A percentile compares a stretch with the other conserved stretches of the same genome.
Conservation (phyloP, 2,329 filamentous ascomycete genomes). For the Cladosporium sp. region DNA sequence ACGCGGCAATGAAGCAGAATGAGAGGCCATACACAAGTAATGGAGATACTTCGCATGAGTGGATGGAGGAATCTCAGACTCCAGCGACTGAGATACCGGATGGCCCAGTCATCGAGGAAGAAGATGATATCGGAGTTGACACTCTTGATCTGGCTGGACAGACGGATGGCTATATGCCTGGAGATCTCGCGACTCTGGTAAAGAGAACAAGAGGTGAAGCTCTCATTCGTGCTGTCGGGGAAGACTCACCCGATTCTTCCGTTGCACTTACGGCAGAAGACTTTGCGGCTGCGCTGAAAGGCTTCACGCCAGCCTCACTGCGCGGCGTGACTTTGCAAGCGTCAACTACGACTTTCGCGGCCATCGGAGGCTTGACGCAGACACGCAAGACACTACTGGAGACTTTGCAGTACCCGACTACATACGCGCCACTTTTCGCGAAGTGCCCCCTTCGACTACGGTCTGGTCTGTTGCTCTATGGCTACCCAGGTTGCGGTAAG, state of each 20-base stretch:
- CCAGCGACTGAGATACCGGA: slow-evolving; percentile 38
- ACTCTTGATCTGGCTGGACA: slow-evolving; percentile 89
- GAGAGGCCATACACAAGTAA: slow-evolving; percentile 13
- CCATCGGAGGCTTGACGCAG: slow-evolving; percentile 81
- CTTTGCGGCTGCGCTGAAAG: slow-evolving; percentile 79
- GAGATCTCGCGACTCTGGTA: slow-evolving; percentile 81
- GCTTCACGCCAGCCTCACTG: slow-evolving; percentile 91
- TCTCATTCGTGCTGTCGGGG: slow-evolving; percentile 71
- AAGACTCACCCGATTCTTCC: slow-evolving; percentile 39
- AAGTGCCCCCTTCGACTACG: slow-evolving; percentile 92
- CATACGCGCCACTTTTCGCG: slow-evolving; percentile 95
- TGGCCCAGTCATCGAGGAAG: slow-evolving; percentile 30
- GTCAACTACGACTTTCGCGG: slow-evolving; percentile 86
- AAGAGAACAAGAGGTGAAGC: slow-evolving; percentile 87
- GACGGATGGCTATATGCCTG: slow-evolving; percentile 97
- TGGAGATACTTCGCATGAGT: slow-evolving; percentile 36
- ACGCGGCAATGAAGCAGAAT: slow-evolving; percentile 14
- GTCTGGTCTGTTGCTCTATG: slow-evolving; percentile 88
- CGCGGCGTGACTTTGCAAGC: slow-evolving; percentile 92
- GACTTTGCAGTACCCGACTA: slow-evolving; percentile 93
- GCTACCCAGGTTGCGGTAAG: slow-evolving; percentile 94
- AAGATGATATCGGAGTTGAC: slow-evolving; percentile 74
- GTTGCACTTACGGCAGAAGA: slow-evolving; percentile 68
- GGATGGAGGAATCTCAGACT: slow-evolving; percentile 68
- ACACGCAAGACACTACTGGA: slow-evolving; percentile 90